Percentiles rank a stretch among this genome's conserved stretches.
These are phyloP conservation scores for Colletotrichum sp. DNA, from an alignment of 2,329 filamentous ascomycete species.

Conservation along the genomic window DNA sequence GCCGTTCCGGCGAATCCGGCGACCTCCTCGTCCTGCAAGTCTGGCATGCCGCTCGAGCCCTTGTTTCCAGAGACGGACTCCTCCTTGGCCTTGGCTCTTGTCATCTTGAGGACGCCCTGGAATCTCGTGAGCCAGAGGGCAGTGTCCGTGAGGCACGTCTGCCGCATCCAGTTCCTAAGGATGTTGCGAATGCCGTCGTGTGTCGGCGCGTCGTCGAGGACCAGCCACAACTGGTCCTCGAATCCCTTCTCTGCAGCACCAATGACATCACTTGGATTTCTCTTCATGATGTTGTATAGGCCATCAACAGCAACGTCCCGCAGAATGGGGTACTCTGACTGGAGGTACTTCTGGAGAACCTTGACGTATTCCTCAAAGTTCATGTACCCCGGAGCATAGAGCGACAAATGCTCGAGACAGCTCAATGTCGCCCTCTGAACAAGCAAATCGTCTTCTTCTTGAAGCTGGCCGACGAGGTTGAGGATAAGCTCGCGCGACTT, in stretches of 20 bases:
- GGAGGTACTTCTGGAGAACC: constrained; percentile 78
- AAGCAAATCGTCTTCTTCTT: constrained; percentile 65
- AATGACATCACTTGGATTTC: constrained; percentile 84
- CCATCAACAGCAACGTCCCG: constrained; percentile 85
- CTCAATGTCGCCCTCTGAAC: constrained; percentile 79
- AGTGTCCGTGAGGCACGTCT: constrained; percentile 83
- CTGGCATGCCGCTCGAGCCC: constrained; percentile 62
- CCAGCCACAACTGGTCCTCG: constrained; percentile 91
- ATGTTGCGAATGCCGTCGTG: constrained; percentile 87
- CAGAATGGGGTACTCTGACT: constrained; percentile 71
- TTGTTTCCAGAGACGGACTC: constrained; percentile 49
- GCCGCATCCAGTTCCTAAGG: constrained; percentile 90
- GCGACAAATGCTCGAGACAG: constrained; percentile 87
- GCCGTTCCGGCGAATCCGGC: constrained; percentile 79
- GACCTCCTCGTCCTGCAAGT: constrained; percentile 94
- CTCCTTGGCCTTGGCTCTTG: constrained; percentile 69
- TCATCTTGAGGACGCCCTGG: constrained; percentile 89
- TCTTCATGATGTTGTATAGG: constrained; percentile 93
- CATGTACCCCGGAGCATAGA: constrained; percentile 90
- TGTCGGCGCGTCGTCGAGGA: constrained; percentile 77
- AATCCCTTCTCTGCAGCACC: constrained; percentile 76
- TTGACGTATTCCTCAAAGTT: constrained; percentile 85
- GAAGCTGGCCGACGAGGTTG: constrained; percentile 83
- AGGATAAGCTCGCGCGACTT: constrained; percentile 94
- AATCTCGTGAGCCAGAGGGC: constrained; percentile 87